phyloP scores from a whole-genome alignment of 805 yeast species.

The Saccharomycopsis schoenii region DNA sequence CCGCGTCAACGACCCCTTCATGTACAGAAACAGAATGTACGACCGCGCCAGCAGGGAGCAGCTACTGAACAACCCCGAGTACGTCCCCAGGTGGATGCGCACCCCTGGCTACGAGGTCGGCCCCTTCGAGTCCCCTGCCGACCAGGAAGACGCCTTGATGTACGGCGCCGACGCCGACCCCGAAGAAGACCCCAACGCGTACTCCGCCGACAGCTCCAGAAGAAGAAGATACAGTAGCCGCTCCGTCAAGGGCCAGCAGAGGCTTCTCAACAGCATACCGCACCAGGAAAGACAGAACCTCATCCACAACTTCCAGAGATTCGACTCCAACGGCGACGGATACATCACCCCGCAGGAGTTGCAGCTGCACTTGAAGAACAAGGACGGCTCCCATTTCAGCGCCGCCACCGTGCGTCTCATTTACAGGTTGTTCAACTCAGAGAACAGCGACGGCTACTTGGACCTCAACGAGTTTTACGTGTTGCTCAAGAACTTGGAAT shows the following conservation, averaged over 20 bases:
- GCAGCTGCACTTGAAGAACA: constrained; percentile 47
- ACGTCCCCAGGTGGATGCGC: neutral
- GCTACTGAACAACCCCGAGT: neutral
- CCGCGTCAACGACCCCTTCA: neutral
- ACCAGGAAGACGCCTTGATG: too few species aligned
- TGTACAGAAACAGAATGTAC: neutral
- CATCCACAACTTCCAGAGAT: constrained; percentile 4
- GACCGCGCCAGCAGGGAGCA: neutral
- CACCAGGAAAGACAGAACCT: constrained; percentile 3
- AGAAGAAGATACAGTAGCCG: constrained; percentile 5
- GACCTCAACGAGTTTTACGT: constrained; percentile 55
- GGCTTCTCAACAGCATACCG: neutral
- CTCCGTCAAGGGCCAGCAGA: neutral
- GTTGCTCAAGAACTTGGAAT: constrained; percentile 57
- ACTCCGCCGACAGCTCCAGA: too few species aligned
- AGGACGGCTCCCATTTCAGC: constrained; percentile 54
- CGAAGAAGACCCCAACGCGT: too few species aligned
- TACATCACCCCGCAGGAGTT: constrained; percentile 32
- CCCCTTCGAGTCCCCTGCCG: too few species aligned
- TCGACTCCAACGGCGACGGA: constrained; percentile 16
- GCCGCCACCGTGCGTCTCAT: constrained; percentile 50
- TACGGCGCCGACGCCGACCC: too few species aligned
- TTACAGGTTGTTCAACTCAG: constrained; percentile 53
- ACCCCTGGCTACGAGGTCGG: neutral
- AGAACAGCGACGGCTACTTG: constrained; percentile 31